phyloP scores from a whole-genome alignment of 352 stramenopile genomes.

The Phytopythium aichiense region DNA sequence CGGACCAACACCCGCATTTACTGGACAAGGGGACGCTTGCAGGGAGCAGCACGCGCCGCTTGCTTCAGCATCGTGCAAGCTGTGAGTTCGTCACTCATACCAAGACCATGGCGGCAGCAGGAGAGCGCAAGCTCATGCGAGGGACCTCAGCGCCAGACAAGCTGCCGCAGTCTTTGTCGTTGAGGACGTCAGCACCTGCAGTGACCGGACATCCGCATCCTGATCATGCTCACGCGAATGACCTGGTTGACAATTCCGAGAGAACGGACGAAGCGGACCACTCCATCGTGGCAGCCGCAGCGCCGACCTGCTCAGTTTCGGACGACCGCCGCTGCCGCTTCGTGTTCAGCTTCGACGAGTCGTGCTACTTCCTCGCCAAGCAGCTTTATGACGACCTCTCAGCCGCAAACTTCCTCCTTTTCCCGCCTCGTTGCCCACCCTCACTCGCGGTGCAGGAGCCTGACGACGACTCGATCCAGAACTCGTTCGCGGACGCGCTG shows the following conservation, averaged over 20 bases:
- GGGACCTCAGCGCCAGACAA: slow-evolving; percentile 2
- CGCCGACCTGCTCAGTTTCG: not conserved
- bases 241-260: too few relatives aligned
- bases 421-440: slow-evolving; percentile 16
- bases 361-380: slow-evolving; percentile 44
- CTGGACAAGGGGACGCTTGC: slow-evolving; percentile 19
- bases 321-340: slow-evolving; percentile 27
- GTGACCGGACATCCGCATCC: not conserved
- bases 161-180: not conserved
- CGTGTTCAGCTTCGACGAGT: slow-evolving; percentile 69
- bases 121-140: not conserved
- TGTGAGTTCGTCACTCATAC: slow-evolving; percentile 5
- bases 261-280: not conserved
- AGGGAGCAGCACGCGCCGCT: slow-evolving; percentile 30
- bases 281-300: not conserved
- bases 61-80: slow-evolving; percentile 30
- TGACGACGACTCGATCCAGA: slow-evolving; percentile 19
- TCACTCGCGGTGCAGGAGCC: not conserved
- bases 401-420: slow-evolving; percentile 38
- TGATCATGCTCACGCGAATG: too few relatives aligned
- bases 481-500: slow-evolving; percentile 34
- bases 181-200: not conserved
- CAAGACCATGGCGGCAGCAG: not conserved
- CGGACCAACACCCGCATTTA: slow-evolving; percentile 15
- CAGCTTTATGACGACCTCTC: slow-evolving; percentile 53